phyloP scores from a whole-genome alignment of 306 rosid species.

The Boehmeria nivea region DNA sequence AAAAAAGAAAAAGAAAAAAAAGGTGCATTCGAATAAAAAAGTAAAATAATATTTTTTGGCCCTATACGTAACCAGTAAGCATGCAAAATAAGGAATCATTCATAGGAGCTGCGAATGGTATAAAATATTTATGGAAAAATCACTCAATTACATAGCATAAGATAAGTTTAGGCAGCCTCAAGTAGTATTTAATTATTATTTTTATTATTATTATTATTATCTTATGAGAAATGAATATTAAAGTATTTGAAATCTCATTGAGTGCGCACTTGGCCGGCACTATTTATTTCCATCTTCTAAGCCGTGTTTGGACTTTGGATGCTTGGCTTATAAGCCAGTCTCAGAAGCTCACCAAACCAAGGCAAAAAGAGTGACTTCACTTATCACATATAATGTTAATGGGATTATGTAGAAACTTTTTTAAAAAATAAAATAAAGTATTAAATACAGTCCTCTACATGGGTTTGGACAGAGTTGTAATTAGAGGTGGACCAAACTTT shows the following conservation, averaged over 20 bases:
- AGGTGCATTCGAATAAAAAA: no score
- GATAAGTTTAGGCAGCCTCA: neutral
- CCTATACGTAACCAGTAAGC: neutral
- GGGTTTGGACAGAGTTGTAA: no score
- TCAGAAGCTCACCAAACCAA: neutral
- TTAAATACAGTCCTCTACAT: no score
- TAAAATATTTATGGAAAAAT: neutral
- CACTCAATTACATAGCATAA: slow-evolving; percentile 5
- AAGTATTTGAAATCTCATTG: neutral
- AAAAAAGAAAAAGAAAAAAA: no score
- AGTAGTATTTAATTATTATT: no score
- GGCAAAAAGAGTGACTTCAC: neutral
- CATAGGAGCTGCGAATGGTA: no score
- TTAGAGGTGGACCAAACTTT: neutral
- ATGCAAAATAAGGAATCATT: neutral
- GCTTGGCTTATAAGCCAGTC: slow-evolving; percentile 45
- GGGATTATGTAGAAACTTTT: no score
- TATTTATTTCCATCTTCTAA: neutral
- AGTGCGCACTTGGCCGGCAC: slow-evolving; percentile 40
- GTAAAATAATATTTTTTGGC: no score
- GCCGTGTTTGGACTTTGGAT: no score
- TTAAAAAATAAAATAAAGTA: neutral
- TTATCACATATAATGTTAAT: no score
- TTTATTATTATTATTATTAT: no score
- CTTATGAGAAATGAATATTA: no score